Evolutionary conservation across 768 basidiomycete species (phyloP), one percentile per base, ranked within the genome.

Genomic region (Exidia glandulosa): DNA sequence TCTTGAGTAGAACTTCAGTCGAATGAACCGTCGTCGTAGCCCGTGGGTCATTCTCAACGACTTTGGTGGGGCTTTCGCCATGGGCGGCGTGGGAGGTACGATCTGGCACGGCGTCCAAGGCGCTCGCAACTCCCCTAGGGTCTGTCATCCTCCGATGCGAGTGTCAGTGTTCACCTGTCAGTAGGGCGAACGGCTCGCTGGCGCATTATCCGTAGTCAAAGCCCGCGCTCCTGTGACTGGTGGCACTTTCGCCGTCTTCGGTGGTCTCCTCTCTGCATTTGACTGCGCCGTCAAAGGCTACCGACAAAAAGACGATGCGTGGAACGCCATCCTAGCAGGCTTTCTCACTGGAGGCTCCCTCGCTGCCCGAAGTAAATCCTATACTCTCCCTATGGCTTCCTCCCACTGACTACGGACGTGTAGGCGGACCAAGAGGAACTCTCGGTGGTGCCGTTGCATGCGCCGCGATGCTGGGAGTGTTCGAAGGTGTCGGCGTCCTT

Each of bases 31-130:
- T 2, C 55, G 32, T 30, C 34, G 48, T 67, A 97, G 95, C 75
- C 95, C 95, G 67, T 97, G 94, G 92, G 94, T 97, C 57, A 89
- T 97, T 70, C 86, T 97, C 67, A 96, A 91, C 78, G 95, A 98
- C 77, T 95, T 94, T 74, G 94, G 95, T 62, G 94, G 93, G 62
- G 94, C 94, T 13, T 95, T 96, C 74, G 84, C 94, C 19, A 97
- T 97, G 94, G 94, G 94, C 71, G 92, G 93, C 34, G 86, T 98
- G 59, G 95, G 95, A 67, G 95, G 95, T 68, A 93, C 90, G 64
- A 92, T 97, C 69, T 98, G 95, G 95, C 94, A 97, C 74, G 92
- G 94, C 59, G 93, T 97, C 66, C 97, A 98, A 76, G 95, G 95
- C 61, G 93, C 94, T 5, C 82, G 95, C 67, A 98, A 97, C 75